A percentile compares a stretch with the other conserved stretches of the same genome.
phyloP scores from a whole-genome alignment of 2,329 filamentous ascomycete genomes.

The Amauroascus niger region DNA sequence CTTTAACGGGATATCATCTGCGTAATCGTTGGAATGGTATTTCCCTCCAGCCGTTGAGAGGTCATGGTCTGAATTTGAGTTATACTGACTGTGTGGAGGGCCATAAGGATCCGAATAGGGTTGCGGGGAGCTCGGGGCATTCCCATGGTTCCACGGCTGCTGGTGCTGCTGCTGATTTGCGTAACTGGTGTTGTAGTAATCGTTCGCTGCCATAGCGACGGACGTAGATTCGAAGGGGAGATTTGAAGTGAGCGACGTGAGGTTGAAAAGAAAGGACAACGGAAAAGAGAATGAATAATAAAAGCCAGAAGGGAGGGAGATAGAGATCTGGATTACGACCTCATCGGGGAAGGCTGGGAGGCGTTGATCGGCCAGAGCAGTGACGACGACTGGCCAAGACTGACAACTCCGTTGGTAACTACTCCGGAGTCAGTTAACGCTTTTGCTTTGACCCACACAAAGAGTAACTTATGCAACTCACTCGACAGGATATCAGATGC shows the following conservation, averaged over 20 bases:
- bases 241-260: neutral
- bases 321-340: neutral
- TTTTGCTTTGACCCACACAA: neutral
- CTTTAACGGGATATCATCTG: conserved; percentile 37
- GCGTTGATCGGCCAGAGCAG: neutral
- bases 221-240: no score
- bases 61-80: conserved; percentile 27
- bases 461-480: no score
- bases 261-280: neutral
- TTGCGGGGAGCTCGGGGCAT: conserved; percentile 8
- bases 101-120: conserved; percentile 34
- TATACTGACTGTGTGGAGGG: conserved; percentile 30
- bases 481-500: neutral
- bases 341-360: neutral
- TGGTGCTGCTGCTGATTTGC: conserved; percentile 7
- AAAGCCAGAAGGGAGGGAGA: neutral
- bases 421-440: no score
- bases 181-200: conserved; percentile 16
- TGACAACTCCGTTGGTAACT: neutral
- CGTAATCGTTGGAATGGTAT: conserved; percentile 30
- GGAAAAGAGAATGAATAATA: neutral
- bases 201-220: conserved; percentile 37
- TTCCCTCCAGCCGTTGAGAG: conserved; percentile 24
- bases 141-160: conserved; percentile 9
- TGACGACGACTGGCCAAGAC: conserved; percentile 5